These are phyloP conservation scores for Verticillium albo-atrum DNA, from an alignment of 2,329 filamentous ascomycete species.

Conservation along the genomic window DNA sequence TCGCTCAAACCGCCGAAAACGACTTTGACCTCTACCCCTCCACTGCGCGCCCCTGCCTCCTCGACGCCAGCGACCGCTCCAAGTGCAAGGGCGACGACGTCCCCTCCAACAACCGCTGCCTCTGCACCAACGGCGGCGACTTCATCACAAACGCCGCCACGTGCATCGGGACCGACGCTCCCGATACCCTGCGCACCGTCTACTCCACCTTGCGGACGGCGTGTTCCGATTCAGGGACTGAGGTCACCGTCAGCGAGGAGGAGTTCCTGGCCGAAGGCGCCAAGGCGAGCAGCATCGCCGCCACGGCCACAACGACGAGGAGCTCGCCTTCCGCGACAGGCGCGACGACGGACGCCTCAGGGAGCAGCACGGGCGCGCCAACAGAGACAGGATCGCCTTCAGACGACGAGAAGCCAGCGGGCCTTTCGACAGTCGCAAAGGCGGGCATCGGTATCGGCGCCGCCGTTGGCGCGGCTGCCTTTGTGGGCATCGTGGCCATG, in stretches of 20 bases:
- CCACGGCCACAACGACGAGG: neutral
- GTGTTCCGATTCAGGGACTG: slow-evolving; percentile 39
- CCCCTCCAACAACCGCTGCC: slow-evolving; percentile 39
- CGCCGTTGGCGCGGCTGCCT: slow-evolving; percentile 18
- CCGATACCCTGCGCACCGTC: slow-evolving; percentile 32
- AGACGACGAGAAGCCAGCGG: slow-evolving; percentile 1
- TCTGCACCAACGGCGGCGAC: slow-evolving; percentile 43
- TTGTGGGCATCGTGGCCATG: slow-evolving; percentile 5
- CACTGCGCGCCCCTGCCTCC: slow-evolving; percentile 37
- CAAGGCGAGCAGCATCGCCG: slow-evolving; percentile 4
- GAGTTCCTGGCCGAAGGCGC: slow-evolving; percentile 30
- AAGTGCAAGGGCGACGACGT: slow-evolving; percentile 35
- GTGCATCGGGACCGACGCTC: slow-evolving; percentile 36
- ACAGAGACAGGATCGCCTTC: neutral
- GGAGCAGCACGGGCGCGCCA: neutral
- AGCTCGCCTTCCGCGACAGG: slow-evolving; percentile 5
- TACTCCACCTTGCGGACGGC: slow-evolving; percentile 38
- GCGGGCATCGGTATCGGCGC: slow-evolving; percentile 36
- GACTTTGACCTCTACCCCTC: slow-evolving; percentile 40
- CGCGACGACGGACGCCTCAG: neutral
- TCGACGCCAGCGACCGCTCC: slow-evolving; percentile 30
- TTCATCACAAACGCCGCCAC: slow-evolving; percentile 43
- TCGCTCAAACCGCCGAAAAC: slow-evolving; percentile 21
- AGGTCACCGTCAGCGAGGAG: slow-evolving; percentile 33
- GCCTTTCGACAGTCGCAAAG: slow-evolving; percentile 29